Conservation (phyloP, 2,329 filamentous ascomycete species). For the Trichoderma afroharzianum region DNA sequence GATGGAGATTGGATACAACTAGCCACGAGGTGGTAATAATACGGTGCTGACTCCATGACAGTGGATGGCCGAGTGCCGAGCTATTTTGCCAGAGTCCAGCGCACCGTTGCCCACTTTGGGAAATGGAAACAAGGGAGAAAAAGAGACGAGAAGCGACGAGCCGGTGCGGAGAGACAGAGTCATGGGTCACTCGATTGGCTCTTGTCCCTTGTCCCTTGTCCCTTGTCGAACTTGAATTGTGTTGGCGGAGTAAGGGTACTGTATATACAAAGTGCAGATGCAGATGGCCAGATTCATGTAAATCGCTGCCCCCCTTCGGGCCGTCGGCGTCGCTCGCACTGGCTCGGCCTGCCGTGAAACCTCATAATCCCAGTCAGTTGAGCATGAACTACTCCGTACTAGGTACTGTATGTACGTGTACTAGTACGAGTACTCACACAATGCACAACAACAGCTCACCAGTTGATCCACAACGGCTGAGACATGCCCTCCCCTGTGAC, state of each 20-base stretch:
- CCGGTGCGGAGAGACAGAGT: background rate
- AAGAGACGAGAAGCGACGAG: background rate
- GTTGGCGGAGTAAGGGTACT: no score
- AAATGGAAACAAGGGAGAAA: background rate
- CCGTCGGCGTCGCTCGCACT: background rate
- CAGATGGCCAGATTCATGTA: background rate
- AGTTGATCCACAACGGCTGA: background rate
- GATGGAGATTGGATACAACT: background rate
- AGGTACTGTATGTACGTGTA: no score
- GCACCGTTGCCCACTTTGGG: background rate
- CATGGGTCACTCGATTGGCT: background rate
- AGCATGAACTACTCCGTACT: background rate
- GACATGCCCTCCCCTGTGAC: background rate
- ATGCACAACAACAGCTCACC: background rate
- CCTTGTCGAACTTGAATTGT: background rate
- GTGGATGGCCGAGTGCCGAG: background rate
- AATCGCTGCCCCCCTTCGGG: background rate
- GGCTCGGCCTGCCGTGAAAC: background rate
- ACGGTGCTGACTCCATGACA: constrained; percentile 7
- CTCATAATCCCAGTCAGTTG: background rate
- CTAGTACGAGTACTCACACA: background rate
- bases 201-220: background rate
- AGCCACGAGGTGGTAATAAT: background rate
- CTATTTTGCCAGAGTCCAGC: background rate
- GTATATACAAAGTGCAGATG: background rate